These are phyloP conservation scores for Herpetomonas tarakana DNA, from an alignment of 208 protist species.

Conservation along the genomic window DNA sequence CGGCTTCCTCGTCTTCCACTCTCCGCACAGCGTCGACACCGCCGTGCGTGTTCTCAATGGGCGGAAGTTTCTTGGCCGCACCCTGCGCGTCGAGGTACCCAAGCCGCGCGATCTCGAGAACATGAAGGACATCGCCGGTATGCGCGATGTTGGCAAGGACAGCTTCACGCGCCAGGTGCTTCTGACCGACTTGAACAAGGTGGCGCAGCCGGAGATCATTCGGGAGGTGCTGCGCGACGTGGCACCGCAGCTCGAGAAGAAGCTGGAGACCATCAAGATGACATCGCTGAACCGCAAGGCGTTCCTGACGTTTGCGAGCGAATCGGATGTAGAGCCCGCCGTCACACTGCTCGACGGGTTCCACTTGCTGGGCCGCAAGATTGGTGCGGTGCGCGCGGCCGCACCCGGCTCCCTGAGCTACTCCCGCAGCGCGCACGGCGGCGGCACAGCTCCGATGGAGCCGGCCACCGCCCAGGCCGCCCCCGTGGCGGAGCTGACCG, in stretches of 20 bases:
- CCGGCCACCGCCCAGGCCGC: not conserved
- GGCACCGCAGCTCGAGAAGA: slow-evolving; percentile 81
- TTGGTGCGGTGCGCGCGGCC: slow-evolving; percentile 59
- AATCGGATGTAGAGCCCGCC: slow-evolving; percentile 63
- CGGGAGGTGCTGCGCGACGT: slow-evolving; percentile 85
- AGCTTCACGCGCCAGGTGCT: slow-evolving; percentile 85
- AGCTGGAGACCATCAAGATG: slow-evolving; percentile 88
- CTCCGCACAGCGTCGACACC: slow-evolving; percentile 78
- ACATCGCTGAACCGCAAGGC: slow-evolving; percentile 89
- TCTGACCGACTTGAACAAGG: slow-evolving; percentile 77
- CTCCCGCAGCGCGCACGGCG: slow-evolving; percentile 34
- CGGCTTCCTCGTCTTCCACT: slow-evolving; percentile 87
- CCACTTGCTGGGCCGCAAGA: slow-evolving; percentile 72
- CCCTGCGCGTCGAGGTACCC: slow-evolving; percentile 84
- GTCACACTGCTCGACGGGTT: slow-evolving; percentile 85
- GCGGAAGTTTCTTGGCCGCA: slow-evolving; percentile 84
- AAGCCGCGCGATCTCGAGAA: slow-evolving; percentile 66
- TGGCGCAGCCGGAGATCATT: slow-evolving; percentile 84
- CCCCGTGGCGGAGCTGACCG: slow-evolving; percentile 3
- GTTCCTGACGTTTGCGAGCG: slow-evolving; percentile 78
- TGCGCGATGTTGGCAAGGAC: slow-evolving; percentile 60
- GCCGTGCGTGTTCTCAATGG: slow-evolving; percentile 86
- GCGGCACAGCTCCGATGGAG: slow-evolving; percentile 1
- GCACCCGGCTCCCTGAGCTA: slow-evolving; percentile 83
- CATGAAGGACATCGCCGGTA: slow-evolving; percentile 26